Evolutionary conservation across 306 rosid genomes (phyloP).

Genomic region (Gastrolobium villosum): DNA sequence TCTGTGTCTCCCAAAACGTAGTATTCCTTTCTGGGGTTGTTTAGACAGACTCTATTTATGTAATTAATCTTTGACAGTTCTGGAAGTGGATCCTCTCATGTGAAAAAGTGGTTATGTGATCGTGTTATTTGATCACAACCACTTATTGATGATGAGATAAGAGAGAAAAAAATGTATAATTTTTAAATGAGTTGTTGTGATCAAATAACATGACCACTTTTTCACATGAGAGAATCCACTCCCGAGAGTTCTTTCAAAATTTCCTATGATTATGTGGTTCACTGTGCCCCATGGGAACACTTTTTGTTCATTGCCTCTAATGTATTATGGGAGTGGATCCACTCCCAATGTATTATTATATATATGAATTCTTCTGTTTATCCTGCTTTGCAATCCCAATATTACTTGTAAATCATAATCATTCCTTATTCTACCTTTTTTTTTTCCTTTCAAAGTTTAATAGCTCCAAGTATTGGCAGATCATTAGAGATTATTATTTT

Average conservation of each 20-base stretch:
- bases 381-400: conserved; percentile 24
- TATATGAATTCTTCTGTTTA: neutral
- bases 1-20: conserved; percentile 18
- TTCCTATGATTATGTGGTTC: neutral
- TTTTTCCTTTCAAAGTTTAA: neutral
- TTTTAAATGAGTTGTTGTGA: too few species aligned
- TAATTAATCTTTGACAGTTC: conserved; percentile 11
- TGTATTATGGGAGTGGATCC: too few species aligned
- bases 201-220: too few species aligned
- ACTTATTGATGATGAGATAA: too few species aligned
- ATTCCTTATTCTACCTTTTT: neutral
- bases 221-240: too few species aligned
- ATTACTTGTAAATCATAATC: neutral
- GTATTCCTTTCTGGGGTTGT: conserved; percentile 8
- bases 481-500: conserved; percentile 15
- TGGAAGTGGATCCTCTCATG: too few species aligned
- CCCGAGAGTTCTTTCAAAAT: conserved; percentile 1
- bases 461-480: neutral
- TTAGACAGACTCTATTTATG: conserved; percentile 18
- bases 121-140: too few species aligned
- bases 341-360: too few species aligned
- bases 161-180: too few species aligned
- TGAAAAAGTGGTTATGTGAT: too few species aligned
- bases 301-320: neutral
- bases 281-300: neutral